Evolutionary conservation across 1,139 yeast genomes (phyloP).

Genomic region (Hyphopichia wangnamkhiaoensis): DNA sequence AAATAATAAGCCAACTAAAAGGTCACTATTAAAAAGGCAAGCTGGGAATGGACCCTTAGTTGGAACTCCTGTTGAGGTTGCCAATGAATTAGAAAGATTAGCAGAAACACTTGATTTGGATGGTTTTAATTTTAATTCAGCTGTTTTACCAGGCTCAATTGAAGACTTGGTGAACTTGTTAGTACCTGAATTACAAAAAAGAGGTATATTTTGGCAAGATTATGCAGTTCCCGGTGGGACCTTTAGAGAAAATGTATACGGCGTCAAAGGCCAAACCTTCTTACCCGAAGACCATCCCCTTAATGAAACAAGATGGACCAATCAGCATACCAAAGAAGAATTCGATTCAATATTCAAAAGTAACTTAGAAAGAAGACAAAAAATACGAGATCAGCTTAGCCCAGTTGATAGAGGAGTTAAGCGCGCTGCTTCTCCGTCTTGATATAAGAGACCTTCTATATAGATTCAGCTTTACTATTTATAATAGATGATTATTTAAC

Average conservation of each 20-base stretch:
- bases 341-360: slow-evolving; percentile 23
- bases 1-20: slow-evolving; percentile 26
- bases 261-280: slow-evolving; percentile 20
- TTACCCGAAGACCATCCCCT: slow-evolving; percentile 36
- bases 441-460: too few relatives aligned
- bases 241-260: slow-evolving; percentile 27
- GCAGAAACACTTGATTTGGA: slow-evolving; percentile 30
- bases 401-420: background rate
- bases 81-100: slow-evolving; percentile 31
- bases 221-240: slow-evolving; percentile 24
- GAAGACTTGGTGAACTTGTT: slow-evolving; percentile 28
- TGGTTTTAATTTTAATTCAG: slow-evolving; percentile 31
- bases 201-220: slow-evolving; percentile 30
- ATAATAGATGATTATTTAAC: too few relatives aligned
- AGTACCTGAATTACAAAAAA: slow-evolving; percentile 25
- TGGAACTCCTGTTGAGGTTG: slow-evolving; percentile 25
- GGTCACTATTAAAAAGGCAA: slow-evolving; percentile 28
- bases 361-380: background rate
- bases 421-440: background rate
- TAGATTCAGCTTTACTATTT: too few relatives aligned
- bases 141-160: slow-evolving; percentile 25
- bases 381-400: background rate
- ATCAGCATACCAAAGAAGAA: slow-evolving; percentile 35
- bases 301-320: slow-evolving; percentile 38
- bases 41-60: slow-evolving; percentile 25